These are phyloP conservation scores for Aspergillus fumigatiaffinis DNA, from an alignment of 2,329 filamentous ascomycete genomes.

Conservation along the genomic window DNA sequence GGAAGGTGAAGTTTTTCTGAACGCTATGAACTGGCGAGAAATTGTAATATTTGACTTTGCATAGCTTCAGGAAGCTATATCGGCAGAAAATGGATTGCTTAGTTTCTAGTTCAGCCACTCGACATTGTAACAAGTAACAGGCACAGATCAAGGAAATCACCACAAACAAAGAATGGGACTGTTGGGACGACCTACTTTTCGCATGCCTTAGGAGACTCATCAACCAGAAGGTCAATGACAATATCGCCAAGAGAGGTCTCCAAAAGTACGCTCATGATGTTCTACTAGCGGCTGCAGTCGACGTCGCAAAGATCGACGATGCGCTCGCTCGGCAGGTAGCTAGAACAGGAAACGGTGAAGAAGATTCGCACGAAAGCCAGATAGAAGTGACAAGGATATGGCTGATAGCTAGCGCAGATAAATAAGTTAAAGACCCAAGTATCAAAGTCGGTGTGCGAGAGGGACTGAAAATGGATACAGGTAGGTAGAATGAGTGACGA, in stretches of 20 bases:
- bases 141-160: background rate
- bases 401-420: background rate
- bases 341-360: background rate
- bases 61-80: conserved; percentile 89
- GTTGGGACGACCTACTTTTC: conserved; percentile 70
- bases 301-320: conserved; percentile 13
- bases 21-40: conserved; percentile 89
- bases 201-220: conserved; percentile 85
- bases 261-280: conserved; percentile 80
- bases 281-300: conserved; percentile 10
- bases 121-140: conserved; percentile 23
- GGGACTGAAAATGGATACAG: background rate
- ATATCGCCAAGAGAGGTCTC: conserved; percentile 93
- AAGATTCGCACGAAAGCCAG: background rate
- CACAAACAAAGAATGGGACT: conserved; percentile 6
- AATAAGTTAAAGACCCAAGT: background rate
- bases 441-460: background rate
- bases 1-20: conserved; percentile 93
- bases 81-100: conserved; percentile 43
- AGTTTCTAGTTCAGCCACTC: conserved; percentile 54
- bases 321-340: conserved; percentile 6
- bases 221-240: conserved; percentile 85
- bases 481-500: background rate
- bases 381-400: background rate
- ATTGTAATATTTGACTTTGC: conserved; percentile 99